A percentile compares a stretch with the other conserved stretches of the same genome.
These are phyloP conservation scores for Populus nigra DNA, from an alignment of 345 rosid genomes.

Conservation along the genomic window DNA sequence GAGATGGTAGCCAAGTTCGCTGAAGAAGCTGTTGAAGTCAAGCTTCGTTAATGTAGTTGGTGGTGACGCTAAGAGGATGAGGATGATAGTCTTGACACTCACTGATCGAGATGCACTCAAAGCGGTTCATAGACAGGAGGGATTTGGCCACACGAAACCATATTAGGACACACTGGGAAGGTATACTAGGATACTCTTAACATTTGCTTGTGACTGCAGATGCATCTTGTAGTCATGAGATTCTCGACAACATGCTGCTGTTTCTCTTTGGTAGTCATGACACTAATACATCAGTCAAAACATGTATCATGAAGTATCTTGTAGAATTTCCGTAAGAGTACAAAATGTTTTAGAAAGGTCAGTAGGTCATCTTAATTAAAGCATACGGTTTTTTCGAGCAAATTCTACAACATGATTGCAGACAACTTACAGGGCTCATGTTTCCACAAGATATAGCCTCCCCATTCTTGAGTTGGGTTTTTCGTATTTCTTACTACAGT, in stretches of 20 bases:
- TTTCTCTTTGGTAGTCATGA: constrained; percentile 16
- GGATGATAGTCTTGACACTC: constrained; percentile 10
- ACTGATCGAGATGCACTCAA: neutral
- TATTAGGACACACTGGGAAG: constrained; percentile 20
- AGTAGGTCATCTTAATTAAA: neutral
- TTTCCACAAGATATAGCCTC: no score
- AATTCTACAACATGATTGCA: neutral
- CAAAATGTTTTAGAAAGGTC: neutral
- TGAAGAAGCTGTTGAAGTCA: constrained; percentile 1
- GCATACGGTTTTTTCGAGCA: no score
- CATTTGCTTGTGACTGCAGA: constrained; percentile 11
- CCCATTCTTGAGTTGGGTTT: no score
- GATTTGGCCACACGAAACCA: constrained; percentile 13
- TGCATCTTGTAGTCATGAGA: neutral
- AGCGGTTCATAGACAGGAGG: constrained; percentile 1
- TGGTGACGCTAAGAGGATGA: constrained; percentile 23
- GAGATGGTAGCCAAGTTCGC: constrained; percentile 8
- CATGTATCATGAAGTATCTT: constrained; percentile 10
- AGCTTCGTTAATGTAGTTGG: constrained; percentile 18
- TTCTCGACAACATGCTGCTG: constrained; percentile 5
- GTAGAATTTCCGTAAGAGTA: constrained; percentile 14
- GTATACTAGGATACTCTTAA: neutral
- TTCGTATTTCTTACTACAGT: no score
- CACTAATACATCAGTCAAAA: constrained; percentile 4
- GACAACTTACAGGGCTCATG: no score